Conservation (phyloP, 1,284 basidiomycete species). For the Microbotryum silenes-acaulis region DNA sequence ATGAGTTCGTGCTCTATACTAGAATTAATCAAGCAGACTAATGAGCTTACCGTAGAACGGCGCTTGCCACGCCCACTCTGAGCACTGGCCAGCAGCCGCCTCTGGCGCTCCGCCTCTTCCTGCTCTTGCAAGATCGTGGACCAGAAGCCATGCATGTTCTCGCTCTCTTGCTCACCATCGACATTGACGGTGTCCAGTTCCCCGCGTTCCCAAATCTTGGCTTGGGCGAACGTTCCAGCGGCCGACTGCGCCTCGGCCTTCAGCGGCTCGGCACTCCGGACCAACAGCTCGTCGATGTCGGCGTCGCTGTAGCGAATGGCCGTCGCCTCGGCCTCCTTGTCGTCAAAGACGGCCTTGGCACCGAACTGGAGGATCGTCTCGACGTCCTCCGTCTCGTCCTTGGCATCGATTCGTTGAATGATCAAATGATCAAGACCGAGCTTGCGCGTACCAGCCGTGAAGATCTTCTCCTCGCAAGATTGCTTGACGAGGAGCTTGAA, state of each 20-base stretch:
- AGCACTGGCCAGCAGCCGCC: slow-evolving; percentile 6
- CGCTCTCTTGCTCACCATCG: slow-evolving; percentile 11
- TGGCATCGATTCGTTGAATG: slow-evolving; percentile 34
- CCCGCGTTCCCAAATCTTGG: slow-evolving; percentile 37
- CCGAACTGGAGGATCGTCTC: slow-evolving; percentile 40
- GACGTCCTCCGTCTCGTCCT: slow-evolving; percentile 34
- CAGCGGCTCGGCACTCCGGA: slow-evolving; percentile 30
- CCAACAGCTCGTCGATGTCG: slow-evolving; percentile 39
- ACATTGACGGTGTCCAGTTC: slow-evolving; percentile 21
- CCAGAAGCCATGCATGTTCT: slow-evolving; percentile 34
- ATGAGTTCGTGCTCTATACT: background rate
- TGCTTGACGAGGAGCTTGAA: slow-evolving; percentile 42
- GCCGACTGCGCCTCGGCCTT: slow-evolving; percentile 13
- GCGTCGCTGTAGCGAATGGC: slow-evolving; percentile 38
- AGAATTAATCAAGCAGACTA: no score
- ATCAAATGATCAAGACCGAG: slow-evolving; percentile 40
- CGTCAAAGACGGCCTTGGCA: slow-evolving; percentile 39
- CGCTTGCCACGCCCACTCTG: slow-evolving; percentile 27
- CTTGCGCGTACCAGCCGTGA: slow-evolving; percentile 28
- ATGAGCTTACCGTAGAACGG: slow-evolving; percentile 8
- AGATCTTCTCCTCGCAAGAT: slow-evolving; percentile 40
- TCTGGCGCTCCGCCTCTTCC: slow-evolving; percentile 27
- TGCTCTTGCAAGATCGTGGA: slow-evolving; percentile 36
- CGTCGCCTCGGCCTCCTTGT: slow-evolving; percentile 35
- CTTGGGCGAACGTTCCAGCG: slow-evolving; percentile 37